Evolutionary conservation across 2,329 filamentous ascomycete genomes (phyloP).

Genomic region (Pestalotiopsis sp.): DNA sequence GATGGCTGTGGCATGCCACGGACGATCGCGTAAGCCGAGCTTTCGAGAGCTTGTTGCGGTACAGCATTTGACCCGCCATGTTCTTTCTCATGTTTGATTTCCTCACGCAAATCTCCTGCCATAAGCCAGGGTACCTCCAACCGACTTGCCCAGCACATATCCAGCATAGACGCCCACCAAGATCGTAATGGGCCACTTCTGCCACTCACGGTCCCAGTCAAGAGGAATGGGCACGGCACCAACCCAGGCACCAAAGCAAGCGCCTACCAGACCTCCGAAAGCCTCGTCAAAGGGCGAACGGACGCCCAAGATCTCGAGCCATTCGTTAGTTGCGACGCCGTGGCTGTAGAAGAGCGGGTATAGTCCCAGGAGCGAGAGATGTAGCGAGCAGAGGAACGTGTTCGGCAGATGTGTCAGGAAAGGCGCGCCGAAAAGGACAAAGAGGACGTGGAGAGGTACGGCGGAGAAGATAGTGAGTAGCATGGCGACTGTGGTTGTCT

Average conservation of each 20-base stretch:
- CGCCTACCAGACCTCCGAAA: slow-evolving; percentile 81
- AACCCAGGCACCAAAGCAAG: slow-evolving; percentile 82
- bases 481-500: slow-evolving; percentile 75
- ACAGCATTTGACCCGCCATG: not conserved
- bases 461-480: slow-evolving; percentile 43
- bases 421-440: slow-evolving; percentile 91
- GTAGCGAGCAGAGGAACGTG: slow-evolving; percentile 78
- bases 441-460: slow-evolving; percentile 53
- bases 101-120: slow-evolving; percentile 42
- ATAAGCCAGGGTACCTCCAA: slow-evolving; percentile 55
- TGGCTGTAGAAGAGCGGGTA: slow-evolving; percentile 86
- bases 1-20: not conserved
- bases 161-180: slow-evolving; percentile 81
- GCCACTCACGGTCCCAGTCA: slow-evolving; percentile 99
- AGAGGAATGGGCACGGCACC: slow-evolving; percentile 94
- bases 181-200: slow-evolving; percentile 95
- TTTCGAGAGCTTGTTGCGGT: not conserved
- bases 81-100: not conserved
- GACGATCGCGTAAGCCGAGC: not conserved
- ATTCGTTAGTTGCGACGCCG: slow-evolving; percentile 72
- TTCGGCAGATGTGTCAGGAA: slow-evolving; percentile 78
- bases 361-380: slow-evolving; percentile 77
- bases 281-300: slow-evolving; percentile 78
- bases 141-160: slow-evolving; percentile 69
- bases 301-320: slow-evolving; percentile 70